Conservation (phyloP, 148 eudicot species). For the Pharnaceum exiguum region DNA sequence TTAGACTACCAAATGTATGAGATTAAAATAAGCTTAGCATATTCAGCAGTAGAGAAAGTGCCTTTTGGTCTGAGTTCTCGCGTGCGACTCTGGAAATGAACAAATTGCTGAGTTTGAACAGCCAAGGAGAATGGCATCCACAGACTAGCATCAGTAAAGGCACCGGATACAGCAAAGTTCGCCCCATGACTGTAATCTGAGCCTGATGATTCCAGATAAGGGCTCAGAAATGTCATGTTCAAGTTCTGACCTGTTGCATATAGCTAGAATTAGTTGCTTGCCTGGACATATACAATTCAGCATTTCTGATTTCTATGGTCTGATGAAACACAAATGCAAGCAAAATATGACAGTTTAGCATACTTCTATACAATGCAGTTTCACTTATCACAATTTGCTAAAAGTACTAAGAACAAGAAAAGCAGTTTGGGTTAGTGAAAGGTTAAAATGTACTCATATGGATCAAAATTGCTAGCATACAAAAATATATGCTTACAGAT, state of each 20-base stretch:
- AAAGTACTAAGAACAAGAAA: too few species aligned
- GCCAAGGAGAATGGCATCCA: conserved; percentile 21
- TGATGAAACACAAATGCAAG: background rate
- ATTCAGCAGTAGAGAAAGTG: background rate
- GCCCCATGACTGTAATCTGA: conserved; percentile 25
- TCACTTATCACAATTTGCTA: too few species aligned
- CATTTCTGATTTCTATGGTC: background rate
- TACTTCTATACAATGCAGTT: too few species aligned
- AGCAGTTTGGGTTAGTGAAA: too few species aligned
- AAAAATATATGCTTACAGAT: conserved; percentile 23
- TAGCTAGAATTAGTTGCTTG: background rate
- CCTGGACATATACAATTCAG: too few species aligned
- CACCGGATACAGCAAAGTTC: conserved; percentile 31
- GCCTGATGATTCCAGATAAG: conserved; percentile 32
- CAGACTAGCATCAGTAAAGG: conserved; percentile 23
- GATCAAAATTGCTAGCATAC: too few species aligned
- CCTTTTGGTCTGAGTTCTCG: conserved; percentile 28
- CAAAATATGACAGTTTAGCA: background rate
- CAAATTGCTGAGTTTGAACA: conserved; percentile 23
- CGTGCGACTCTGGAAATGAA: conserved; percentile 31
- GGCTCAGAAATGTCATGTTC: conserved; percentile 22
- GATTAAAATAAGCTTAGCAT: background rate
- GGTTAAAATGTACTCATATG: too few species aligned
- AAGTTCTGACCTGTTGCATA: conserved; percentile 22
- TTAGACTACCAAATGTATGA: background rate